Evolutionary conservation across 148 eudicot genomes (phyloP).

Genomic region (Rhododendron ferrugineum): DNA sequence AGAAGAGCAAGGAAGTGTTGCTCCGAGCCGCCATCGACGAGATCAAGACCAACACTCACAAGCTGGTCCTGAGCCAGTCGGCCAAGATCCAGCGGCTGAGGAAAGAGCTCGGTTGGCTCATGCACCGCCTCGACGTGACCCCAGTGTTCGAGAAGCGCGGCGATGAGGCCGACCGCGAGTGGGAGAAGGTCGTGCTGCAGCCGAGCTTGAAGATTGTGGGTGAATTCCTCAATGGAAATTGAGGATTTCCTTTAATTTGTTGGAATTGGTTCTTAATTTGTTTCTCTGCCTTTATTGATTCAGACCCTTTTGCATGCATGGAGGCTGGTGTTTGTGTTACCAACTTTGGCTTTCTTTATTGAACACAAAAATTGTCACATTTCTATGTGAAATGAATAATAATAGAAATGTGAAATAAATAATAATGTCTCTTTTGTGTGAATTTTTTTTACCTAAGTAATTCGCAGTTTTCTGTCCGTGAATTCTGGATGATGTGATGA

Average conservation of each 20-base stretch:
- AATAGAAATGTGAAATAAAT: too few relatives aligned
- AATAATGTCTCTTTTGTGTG: too few relatives aligned
- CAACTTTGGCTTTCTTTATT: too few relatives aligned
- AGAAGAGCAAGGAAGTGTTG: background rate
- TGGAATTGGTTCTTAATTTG: background rate
- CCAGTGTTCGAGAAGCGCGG: background rate
- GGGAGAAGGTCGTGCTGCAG: constrained; percentile 11
- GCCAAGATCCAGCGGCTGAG: constrained; percentile 13
- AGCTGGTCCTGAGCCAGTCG: background rate
- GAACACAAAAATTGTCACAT: too few relatives aligned
- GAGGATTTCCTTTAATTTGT: background rate
- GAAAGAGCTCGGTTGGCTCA: constrained; percentile 10
- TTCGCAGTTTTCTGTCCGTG: too few relatives aligned
- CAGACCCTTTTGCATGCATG: background rate
- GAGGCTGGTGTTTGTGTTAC: too few relatives aligned
- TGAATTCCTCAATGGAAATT: constrained; percentile 3
- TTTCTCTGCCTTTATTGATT: background rate
- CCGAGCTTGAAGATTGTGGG: constrained; percentile 10
- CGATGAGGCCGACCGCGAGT: constrained; percentile 1
- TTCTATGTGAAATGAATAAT: too few relatives aligned
- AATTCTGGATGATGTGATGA: too few relatives aligned
- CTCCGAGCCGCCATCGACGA: constrained; percentile 15
- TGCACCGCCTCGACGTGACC: constrained; percentile 14
- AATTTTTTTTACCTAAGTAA: too few relatives aligned
- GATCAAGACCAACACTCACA: constrained; percentile 20